Evolutionary conservation across 2,329 filamentous ascomycete genomes (phyloP).

Genomic region (Trichophyton verrucosum): DNA sequence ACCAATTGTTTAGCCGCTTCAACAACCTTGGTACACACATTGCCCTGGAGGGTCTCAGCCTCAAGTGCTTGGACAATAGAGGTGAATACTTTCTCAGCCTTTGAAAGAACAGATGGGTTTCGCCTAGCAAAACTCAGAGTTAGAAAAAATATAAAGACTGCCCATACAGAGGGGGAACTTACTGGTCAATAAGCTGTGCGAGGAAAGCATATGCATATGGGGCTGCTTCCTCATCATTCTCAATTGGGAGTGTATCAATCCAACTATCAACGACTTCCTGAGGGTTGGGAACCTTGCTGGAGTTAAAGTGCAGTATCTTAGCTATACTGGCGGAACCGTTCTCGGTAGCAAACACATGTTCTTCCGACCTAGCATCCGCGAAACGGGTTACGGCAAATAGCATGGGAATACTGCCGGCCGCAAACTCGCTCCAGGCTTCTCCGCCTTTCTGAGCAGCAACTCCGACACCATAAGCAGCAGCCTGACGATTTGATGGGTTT

Average conservation of each 20-base stretch:
- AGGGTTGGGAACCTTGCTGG: slow-evolving; percentile 59
- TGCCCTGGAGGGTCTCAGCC: slow-evolving; percentile 75
- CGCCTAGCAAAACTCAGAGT: slow-evolving; percentile 45
- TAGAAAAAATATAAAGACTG: slow-evolving; percentile 9
- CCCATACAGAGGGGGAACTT: slow-evolving; percentile 36
- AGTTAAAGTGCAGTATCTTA: slow-evolving; percentile 89
- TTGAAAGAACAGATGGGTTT: slow-evolving; percentile 66
- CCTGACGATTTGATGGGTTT: slow-evolving; percentile 85
- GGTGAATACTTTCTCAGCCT: slow-evolving; percentile 70
- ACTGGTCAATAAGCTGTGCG: slow-evolving; percentile 86
- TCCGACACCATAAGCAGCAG: slow-evolving; percentile 88
- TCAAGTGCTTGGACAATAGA: slow-evolving; percentile 81
- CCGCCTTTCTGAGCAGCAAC: slow-evolving; percentile 91
- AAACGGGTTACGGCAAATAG: slow-evolving; percentile 77
- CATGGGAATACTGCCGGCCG: slow-evolving; percentile 63
- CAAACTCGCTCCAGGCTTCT: slow-evolving; percentile 73
- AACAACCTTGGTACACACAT: slow-evolving; percentile 66
- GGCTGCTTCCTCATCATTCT: slow-evolving; percentile 92
- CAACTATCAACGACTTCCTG: slow-evolving; percentile 71
- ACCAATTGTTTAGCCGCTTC: slow-evolving; percentile 67
- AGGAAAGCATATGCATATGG: slow-evolving; percentile 92
- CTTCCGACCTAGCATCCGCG: slow-evolving; percentile 71
- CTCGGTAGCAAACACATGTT: slow-evolving; percentile 93
- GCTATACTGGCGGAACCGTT: slow-evolving; percentile 94
- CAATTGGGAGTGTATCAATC: slow-evolving; percentile 81